Evolutionary conservation across 2,329 filamentous ascomycete species (phyloP), one percentile per base, ranked within the genome.

Genomic region (Apiospora arundinis): DNA sequence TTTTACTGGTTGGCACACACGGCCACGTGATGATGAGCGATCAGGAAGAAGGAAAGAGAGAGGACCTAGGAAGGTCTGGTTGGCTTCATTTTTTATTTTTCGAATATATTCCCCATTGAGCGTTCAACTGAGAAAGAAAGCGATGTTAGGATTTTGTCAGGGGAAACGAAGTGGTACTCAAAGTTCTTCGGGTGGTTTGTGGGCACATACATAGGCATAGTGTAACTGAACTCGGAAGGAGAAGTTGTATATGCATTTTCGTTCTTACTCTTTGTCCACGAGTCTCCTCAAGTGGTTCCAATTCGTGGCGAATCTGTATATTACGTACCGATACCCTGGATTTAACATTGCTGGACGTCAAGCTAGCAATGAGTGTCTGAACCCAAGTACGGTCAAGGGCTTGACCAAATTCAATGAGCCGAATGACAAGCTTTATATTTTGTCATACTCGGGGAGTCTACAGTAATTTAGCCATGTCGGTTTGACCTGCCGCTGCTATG

Each of bases 41-140:
- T 18, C 18, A 21, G 25, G 25, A 7, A 25, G 37, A 18, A 37
- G 16, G 25, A 44, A 12, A 21, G 65, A 67, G 44, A 68, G 66
- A n/a, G 11, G 66, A 48, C 44, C 66, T 45, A 32, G 46, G 44
- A 14, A n/a, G 25, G 46, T 48, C 44, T 37, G 46, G 25, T 14
- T 46, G 56, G 32, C 32, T 63, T 63, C 56, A 60, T 37, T 37
- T 56, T 45, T 69, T 49, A 11, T 69, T 23, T 23, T 69, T 69
- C 67, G 28, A 37, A 69, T 49, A 56, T 69, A 69, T 69, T 69
- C 67, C 67, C 67, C 67, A 69, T 56, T 69, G 46, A 69, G 67
- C 46, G 45, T 49, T 63, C 32, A 40, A 40, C 32, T 63, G 56
- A 69, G 32, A 68, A 28, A 68, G 66, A 48, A 68, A 68, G 44